Percentiles rank a stretch among this genome's conserved stretches.
These are phyloP conservation scores for Golubevia pallescens DNA, from an alignment of 1,284 basidiomycete genomes.

Conservation along the genomic window DNA sequence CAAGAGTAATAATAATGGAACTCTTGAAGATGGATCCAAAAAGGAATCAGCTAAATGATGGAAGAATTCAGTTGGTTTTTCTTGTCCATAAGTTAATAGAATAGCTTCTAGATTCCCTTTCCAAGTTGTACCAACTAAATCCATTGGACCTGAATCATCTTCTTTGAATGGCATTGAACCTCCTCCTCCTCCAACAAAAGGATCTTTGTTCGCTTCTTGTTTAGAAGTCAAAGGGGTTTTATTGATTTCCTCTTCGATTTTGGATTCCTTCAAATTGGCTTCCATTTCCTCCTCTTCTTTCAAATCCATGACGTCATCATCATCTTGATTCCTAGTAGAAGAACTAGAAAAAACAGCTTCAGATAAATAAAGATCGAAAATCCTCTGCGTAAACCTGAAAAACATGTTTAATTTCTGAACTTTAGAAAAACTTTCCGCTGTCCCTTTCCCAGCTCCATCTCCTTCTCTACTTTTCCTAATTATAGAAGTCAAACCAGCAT, in stretches of 20 bases:
- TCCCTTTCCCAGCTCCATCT: too few relatives aligned
- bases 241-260: not conserved
- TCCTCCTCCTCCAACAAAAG: too few relatives aligned
- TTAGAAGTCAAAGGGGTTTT: not conserved
- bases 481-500: too few relatives aligned
- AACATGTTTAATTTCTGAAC: slow-evolving; percentile 15
- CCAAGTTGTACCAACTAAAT: slow-evolving; percentile 23
- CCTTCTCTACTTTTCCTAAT: not conserved
- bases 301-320: slow-evolving; percentile 5
- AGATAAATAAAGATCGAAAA: slow-evolving; percentile 52
- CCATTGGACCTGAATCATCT: slow-evolving; percentile 1
- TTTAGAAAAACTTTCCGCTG: not conserved
- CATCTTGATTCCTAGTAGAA: slow-evolving; percentile 4
- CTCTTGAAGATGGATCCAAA: slow-evolving; percentile 24
- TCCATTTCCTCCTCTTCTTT: slow-evolving; percentile 10
- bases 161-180: not conserved
- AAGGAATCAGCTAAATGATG: slow-evolving; percentile 47
- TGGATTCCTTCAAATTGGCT: not conserved
- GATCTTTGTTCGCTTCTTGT: not conserved
- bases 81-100: slow-evolving; percentile 38
- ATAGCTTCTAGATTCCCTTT: slow-evolving; percentile 46
- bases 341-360: slow-evolving; percentile 9
- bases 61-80: slow-evolving; percentile 52
- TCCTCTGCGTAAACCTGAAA: slow-evolving; percentile 38
- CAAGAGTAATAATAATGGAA: slow-evolving; percentile 47